Percentiles rank a stretch among this genome's conserved stretches.
Evolutionary conservation across 495 filamentous ascomycete genomes (phyloP).

Genomic region (Penicillium arizonense): DNA sequence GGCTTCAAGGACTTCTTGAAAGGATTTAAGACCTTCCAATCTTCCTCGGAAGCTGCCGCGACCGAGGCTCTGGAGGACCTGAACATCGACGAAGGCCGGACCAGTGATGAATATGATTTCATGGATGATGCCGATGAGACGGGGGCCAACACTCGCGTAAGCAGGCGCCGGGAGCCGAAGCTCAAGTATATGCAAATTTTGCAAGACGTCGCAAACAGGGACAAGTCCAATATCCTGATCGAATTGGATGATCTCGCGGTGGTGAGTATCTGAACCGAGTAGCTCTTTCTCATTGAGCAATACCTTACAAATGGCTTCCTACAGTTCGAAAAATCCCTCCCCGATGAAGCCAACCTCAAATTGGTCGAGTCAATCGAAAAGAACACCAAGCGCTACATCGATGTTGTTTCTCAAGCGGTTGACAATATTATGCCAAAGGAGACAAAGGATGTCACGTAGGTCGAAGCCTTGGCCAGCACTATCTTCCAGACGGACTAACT

Average conservation of each 20-base stretch:
- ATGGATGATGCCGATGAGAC: constrained; percentile 80
- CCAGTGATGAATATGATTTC: constrained; percentile 93
- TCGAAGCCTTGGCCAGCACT: not conserved
- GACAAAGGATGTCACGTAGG: constrained; percentile 73
- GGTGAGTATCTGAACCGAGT: constrained; percentile 44
- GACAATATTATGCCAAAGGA: constrained; percentile 84
- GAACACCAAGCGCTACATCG: constrained; percentile 94
- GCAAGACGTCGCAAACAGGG: constrained; percentile 81
- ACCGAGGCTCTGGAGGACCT: constrained; percentile 76
- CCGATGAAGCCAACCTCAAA: constrained; percentile 61
- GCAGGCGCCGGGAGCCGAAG: constrained; percentile 54
- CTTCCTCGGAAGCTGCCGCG: constrained; percentile 65
- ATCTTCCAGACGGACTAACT: constrained; percentile 1
- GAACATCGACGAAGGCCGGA: constrained; percentile 80
- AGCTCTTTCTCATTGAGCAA: not conserved
- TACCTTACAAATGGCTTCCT: constrained; percentile 7
- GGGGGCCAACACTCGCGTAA: constrained; percentile 40
- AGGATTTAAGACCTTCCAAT: constrained; percentile 80
- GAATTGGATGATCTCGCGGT: constrained; percentile 83
- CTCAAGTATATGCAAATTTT: constrained; percentile 90
- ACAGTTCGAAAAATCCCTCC: constrained; percentile 70
- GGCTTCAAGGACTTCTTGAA: constrained; percentile 87
- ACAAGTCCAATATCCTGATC: constrained; percentile 70
- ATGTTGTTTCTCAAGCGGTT: constrained; percentile 83
- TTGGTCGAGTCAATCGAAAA: constrained; percentile 81